Conservation (phyloP, 495 filamentous ascomycete genomes). For the Rhypophila decipiens region DNA sequence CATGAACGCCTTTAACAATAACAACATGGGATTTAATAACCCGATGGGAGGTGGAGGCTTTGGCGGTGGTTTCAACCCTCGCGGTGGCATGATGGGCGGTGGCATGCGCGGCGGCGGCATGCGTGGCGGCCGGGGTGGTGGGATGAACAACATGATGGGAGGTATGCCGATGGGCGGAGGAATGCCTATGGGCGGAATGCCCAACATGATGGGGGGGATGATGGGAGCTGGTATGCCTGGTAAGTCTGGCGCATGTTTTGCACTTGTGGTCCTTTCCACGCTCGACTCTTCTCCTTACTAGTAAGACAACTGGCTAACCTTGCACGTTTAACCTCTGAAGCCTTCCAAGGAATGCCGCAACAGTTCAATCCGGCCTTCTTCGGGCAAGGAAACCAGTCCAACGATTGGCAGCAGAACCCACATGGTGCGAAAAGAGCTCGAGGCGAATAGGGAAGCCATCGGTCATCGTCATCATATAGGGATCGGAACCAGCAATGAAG, state of each 20-base stretch:
- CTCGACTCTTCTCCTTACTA: background rate
- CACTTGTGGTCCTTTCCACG: too few species aligned
- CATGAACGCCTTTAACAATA: slow-evolving; percentile 28
- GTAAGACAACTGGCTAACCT: background rate
- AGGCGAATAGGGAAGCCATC: slow-evolving; percentile 23
- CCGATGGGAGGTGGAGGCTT: slow-evolving; percentile 61
- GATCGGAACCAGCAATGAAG: too few species aligned
- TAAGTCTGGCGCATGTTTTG: slow-evolving; percentile 13
- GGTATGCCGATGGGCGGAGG: slow-evolving; percentile 22
- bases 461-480: too few species aligned
- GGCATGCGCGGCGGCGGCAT: slow-evolving; percentile 67
- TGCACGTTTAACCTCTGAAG: slow-evolving; percentile 53
- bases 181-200: slow-evolving; percentile 44
- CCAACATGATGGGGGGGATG: slow-evolving; percentile 50
- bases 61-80: slow-evolving; percentile 49
- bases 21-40: slow-evolving; percentile 36
- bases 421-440: slow-evolving; percentile 77
- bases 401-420: slow-evolving; percentile 71
- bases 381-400: slow-evolving; percentile 34
- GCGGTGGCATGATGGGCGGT: slow-evolving; percentile 61
- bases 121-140: slow-evolving; percentile 64
- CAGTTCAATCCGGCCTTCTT: slow-evolving; percentile 84
- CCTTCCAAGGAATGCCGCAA: slow-evolving; percentile 61
- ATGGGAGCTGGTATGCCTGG: slow-evolving; percentile 59
- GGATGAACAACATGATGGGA: slow-evolving; percentile 30